Base-by-base conservation (phyloP, 2,329 filamentous ascomycete genomes). In the Fusarium xylarioides region DNA sequence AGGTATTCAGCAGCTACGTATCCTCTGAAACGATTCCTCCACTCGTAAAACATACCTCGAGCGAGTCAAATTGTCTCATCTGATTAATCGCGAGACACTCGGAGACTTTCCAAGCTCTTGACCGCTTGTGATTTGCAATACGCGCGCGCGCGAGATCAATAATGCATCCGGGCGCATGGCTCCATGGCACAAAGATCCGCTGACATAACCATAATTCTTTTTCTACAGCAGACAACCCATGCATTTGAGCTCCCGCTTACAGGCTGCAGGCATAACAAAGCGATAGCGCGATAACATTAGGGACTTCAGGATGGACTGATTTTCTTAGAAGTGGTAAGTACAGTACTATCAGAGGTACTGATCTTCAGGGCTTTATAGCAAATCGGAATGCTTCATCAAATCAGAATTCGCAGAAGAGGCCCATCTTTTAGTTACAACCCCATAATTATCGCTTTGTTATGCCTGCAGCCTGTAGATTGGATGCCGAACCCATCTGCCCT, bases 131-230 rank as follows among this genome's bases (percentile, higher is more conserved):
- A 68, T 68, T 68, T 32, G 38, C 63, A 68, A 68, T 68, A 55
- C 66, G 42, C 66, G 64, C 64, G 66, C 66, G 66, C 64, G 49
- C 23, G 19, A 62, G 34, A 54, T 54, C 11, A n/a, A 54, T 44
- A 35, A 65, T 44, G 49, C n/a, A 38, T 34, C 47, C 56, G 35
- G 68, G 30, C 5, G 16, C 19, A n/a, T 14, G 9, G 28, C 19
- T 47, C 26, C 28, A n/a, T 34, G n/a, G 30, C 3, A 43, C 21
- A 11, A 23, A 44, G 32, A 23, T 21, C 37, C 30, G 67, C 67
- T 71, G 38, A 68, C 56, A 57, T 54, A 61, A 58, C 57, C 42
- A 47, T 30, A 40, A 16, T 34, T 40, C 34, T 28, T 16, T 26
- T 42, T 54, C 19, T 38, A 16, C 34, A 34, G 16, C 19, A 32